Percentiles rank a stretch among this genome's conserved stretches.
Evolutionary conservation across 129 eudicot species (phyloP).

Genomic region (Mikania micrantha): DNA sequence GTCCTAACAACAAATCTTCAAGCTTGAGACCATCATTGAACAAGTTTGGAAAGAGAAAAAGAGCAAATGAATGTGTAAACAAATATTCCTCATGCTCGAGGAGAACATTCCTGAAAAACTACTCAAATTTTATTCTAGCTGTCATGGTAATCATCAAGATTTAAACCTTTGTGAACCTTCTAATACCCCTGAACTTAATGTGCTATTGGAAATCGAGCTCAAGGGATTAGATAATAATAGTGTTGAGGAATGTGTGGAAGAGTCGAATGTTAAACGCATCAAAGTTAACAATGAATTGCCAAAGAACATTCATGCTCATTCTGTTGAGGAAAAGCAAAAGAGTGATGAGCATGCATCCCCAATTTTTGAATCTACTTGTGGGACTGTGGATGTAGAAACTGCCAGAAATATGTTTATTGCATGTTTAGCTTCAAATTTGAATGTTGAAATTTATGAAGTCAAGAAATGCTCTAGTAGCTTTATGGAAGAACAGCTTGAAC

Average conservation of each 20-base stretch:
- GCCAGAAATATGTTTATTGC: slow-evolving; percentile 45
- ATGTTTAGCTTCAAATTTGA: slow-evolving; percentile 22
- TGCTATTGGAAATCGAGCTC: slow-evolving; percentile 69
- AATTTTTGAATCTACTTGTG: background rate
- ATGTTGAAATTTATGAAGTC: slow-evolving; percentile 40
- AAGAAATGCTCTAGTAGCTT: slow-evolving; percentile 25
- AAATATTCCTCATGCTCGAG: slow-evolving; percentile 29
- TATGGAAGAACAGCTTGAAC: slow-evolving; percentile 43
- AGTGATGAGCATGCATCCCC: slow-evolving; percentile 34
- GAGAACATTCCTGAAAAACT: slow-evolving; percentile 43
- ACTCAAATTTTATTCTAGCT: slow-evolving; percentile 45
- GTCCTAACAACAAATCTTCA: slow-evolving; percentile 16
- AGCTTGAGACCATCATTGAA: slow-evolving; percentile 29
- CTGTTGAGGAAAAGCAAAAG: slow-evolving; percentile 26
- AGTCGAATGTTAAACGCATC: slow-evolving; percentile 45
- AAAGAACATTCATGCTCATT: slow-evolving; percentile 25
- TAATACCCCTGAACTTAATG: slow-evolving; percentile 42
- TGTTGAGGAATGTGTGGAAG: slow-evolving; percentile 57
- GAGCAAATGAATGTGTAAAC: slow-evolving; percentile 35
- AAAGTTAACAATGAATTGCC: slow-evolving; percentile 24
- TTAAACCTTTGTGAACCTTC: slow-evolving; percentile 23
- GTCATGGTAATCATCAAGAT: slow-evolving; percentile 34
- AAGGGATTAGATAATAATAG: slow-evolving; percentile 29
- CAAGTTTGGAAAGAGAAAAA: slow-evolving; percentile 59
- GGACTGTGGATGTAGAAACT: slow-evolving; percentile 24